Evolutionary conservation across 1,284 basidiomycete genomes (phyloP).

Genomic region (Sanguinoderma infundibulare): DNA sequence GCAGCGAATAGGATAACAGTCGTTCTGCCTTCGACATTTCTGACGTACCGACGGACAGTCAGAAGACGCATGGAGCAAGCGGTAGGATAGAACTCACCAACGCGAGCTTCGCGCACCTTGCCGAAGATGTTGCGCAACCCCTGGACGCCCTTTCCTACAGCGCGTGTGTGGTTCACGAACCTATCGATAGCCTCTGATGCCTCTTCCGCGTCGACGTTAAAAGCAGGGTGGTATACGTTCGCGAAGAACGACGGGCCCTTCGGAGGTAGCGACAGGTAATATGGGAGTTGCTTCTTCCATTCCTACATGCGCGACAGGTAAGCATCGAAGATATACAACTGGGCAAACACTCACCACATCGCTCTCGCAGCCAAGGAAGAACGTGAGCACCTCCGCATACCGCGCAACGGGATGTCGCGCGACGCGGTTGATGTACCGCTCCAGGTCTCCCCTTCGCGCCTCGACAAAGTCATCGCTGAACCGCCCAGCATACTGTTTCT

Average conservation of each 20-base stretch:
- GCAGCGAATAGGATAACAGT: conserved; percentile 67
- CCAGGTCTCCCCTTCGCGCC: conserved; percentile 77
- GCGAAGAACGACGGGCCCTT: conserved; percentile 78
- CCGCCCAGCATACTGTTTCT: conserved; percentile 81
- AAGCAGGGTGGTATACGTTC: conserved; percentile 82
- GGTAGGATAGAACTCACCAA: conserved; percentile 51
- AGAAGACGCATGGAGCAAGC: background rate
- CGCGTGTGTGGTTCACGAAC: conserved; percentile 68
- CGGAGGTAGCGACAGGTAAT: conserved; percentile 60
- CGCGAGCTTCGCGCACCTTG: conserved; percentile 63
- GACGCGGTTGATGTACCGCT: conserved; percentile 74
- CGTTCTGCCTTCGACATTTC: conserved; percentile 79
- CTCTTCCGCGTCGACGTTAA: conserved; percentile 79
- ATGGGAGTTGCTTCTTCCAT: conserved; percentile 69
- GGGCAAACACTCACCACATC: conserved; percentile 56
- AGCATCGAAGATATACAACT: background rate
- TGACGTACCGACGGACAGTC: conserved; percentile 30
- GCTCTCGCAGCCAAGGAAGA: conserved; percentile 78
- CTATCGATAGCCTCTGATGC: conserved; percentile 57
- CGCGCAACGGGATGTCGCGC: conserved; percentile 80
- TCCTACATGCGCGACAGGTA: conserved; percentile 48
- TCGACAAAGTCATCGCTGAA: conserved; percentile 85
- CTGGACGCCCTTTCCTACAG: conserved; percentile 71
- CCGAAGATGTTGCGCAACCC: conserved; percentile 64
- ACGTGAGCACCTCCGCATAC: conserved; percentile 80